Evolutionary conservation across 2,329 filamentous ascomycete genomes (phyloP).

Genomic region (Fusarium paranaense): DNA sequence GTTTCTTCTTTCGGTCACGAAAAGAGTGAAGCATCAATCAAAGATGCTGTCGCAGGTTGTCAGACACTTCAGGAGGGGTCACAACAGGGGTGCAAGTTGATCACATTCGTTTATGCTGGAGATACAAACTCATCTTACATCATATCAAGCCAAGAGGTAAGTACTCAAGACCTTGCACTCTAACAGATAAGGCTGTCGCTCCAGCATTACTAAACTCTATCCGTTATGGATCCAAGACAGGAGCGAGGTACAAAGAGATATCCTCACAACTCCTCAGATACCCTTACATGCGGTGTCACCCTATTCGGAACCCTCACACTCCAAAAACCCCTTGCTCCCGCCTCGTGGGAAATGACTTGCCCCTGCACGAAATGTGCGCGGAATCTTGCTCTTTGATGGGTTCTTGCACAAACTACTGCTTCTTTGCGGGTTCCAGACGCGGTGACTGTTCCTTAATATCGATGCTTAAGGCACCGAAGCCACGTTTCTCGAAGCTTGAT

Average conservation of each 20-base stretch:
- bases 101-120: neutral
- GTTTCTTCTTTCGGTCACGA: neutral
- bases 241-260: neutral
- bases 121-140: neutral
- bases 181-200: neutral
- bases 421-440: slow-evolving; percentile 20
- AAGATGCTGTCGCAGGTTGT: slow-evolving; percentile 7
- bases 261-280: slow-evolving; percentile 9
- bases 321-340: slow-evolving; percentile 17
- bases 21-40: slow-evolving; percentile 5
- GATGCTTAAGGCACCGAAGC: slow-evolving; percentile 24
- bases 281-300: slow-evolving; percentile 28
- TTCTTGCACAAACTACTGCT: slow-evolving; percentile 17
- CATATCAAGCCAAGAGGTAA: neutral
- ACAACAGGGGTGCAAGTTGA: neutral
- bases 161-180: neutral
- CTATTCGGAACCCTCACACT: slow-evolving; percentile 17
- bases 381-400: slow-evolving; percentile 1
- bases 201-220: neutral
- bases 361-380: slow-evolving; percentile 21
- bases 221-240: neutral
- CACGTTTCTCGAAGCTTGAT: slow-evolving; percentile 37
- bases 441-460: slow-evolving; percentile 20
- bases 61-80: neutral
- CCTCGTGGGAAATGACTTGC: slow-evolving; percentile 17